Evolutionary conservation across 345 rosid species (phyloP).

Genomic region (Lagerstroemia speciosa): DNA sequence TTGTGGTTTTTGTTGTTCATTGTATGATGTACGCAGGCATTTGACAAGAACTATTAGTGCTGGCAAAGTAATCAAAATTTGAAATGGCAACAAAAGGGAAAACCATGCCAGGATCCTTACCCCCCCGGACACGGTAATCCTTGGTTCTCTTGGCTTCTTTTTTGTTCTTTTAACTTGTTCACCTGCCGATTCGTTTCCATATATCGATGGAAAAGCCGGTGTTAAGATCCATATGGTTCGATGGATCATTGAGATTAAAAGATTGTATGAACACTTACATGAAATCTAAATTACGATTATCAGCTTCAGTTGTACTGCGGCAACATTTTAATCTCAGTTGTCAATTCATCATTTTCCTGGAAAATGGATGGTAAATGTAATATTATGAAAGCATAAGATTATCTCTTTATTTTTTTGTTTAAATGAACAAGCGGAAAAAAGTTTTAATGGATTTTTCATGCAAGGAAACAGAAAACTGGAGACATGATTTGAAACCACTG

Average conservation of each 20-base stretch:
- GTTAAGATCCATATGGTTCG: neutral
- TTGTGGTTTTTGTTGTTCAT: conserved; percentile 3
- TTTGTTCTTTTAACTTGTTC: neutral
- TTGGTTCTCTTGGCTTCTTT: neutral
- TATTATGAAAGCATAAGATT: no score
- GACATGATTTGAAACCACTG: no score
- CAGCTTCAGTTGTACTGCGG: no score
- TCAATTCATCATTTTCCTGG: no score
- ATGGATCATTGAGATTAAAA: neutral
- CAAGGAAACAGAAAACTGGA: no score
- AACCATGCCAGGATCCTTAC: conserved; percentile 12
- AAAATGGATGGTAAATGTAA: no score
- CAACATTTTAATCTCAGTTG: no score
- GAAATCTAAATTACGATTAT: no score
- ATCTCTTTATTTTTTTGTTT: no score
- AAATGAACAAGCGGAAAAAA: no score
- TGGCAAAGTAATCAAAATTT: neutral
- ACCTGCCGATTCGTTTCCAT: neutral
- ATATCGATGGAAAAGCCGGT: neutral
- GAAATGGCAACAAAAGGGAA: neutral
- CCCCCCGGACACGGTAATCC: conserved; percentile 7
- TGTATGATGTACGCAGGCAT: neutral
- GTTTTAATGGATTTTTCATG: no score
- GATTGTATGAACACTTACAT: no score
- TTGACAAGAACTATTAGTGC: conserved; percentile 1